Conservation (phyloP, 139 green algal species). For the Ulvella scutata region DNA sequence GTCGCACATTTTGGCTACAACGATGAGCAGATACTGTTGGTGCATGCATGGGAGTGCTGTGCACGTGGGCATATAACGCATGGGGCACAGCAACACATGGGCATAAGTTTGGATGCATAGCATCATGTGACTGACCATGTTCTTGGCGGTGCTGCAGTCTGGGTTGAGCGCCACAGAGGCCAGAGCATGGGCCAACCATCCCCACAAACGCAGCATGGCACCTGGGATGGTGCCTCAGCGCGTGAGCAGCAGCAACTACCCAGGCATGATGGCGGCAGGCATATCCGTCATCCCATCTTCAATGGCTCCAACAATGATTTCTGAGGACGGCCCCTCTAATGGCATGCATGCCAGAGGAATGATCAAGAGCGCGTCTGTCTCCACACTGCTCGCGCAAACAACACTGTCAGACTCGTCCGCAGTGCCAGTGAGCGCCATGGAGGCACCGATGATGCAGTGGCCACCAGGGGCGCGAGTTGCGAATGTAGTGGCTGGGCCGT, state of each 20-base stretch:
- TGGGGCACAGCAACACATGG: too few relatives aligned
- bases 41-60: too few relatives aligned
- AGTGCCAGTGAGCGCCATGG: not conserved
- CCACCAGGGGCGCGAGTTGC: not conserved
- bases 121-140: too few relatives aligned
- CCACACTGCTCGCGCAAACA: not conserved
- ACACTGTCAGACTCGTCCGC: not conserved
- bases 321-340: not conserved
- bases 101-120: too few relatives aligned
- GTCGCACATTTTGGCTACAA: too few relatives aligned
- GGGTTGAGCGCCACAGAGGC: too few relatives aligned
- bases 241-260: not conserved
- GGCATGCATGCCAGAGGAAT: not conserved
- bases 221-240: not conserved
- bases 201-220: too few relatives aligned
- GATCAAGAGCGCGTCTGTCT: not conserved
- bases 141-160: too few relatives aligned
- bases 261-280: not conserved
- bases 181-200: too few relatives aligned
- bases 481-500: not conserved
- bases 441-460: not conserved
- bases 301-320: slow-evolving; percentile 4
- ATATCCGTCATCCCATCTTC: not conserved
- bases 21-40: not conserved
- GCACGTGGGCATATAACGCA: too few relatives aligned